These are phyloP conservation scores for Violaceomyces palustris DNA, from an alignment of 1,284 basidiomycete genomes.

Conservation along the genomic window DNA sequence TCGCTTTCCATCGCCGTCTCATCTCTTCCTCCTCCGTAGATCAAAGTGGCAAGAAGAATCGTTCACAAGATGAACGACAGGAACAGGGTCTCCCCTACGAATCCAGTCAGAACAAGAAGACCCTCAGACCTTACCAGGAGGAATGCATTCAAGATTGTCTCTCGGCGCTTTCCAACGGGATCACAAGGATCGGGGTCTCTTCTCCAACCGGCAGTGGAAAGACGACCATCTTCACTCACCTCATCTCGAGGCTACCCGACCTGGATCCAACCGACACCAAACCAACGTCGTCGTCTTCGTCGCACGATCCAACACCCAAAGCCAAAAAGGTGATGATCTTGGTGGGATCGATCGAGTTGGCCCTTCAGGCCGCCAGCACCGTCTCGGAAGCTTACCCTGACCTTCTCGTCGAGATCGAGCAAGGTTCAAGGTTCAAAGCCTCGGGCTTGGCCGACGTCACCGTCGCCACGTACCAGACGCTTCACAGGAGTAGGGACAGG, in stretches of 20 bases:
- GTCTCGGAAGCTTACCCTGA: slow-evolving; percentile 66
- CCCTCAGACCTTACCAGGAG: slow-evolving; percentile 75
- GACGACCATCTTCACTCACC: slow-evolving; percentile 70
- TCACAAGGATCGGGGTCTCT: slow-evolving; percentile 80
- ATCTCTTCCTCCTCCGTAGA: no score
- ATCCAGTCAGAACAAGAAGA: no score
- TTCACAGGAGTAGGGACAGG: slow-evolving; percentile 62
- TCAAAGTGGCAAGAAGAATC: no score
- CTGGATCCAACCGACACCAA: background rate
- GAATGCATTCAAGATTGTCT: slow-evolving; percentile 76
- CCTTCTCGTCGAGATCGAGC: slow-evolving; percentile 84
- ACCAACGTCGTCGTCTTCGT: background rate
- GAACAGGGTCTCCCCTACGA: no score
- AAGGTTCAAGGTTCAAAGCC: slow-evolving; percentile 70
- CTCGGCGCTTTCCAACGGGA: slow-evolving; percentile 63
- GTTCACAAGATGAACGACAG: no score
- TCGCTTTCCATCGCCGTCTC: no score
- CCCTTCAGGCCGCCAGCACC: slow-evolving; percentile 75
- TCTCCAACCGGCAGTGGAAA: slow-evolving; percentile 80
- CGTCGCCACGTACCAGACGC: slow-evolving; percentile 86
- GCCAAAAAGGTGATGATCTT: slow-evolving; percentile 66
- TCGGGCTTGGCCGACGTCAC: slow-evolving; percentile 79
- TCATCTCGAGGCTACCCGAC: slow-evolving; percentile 31
- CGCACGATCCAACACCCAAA: background rate
- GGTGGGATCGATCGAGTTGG: slow-evolving; percentile 82